phyloP scores from a whole-genome alignment of 148 eudicot genomes.

The Fallopia convolvulus region DNA sequence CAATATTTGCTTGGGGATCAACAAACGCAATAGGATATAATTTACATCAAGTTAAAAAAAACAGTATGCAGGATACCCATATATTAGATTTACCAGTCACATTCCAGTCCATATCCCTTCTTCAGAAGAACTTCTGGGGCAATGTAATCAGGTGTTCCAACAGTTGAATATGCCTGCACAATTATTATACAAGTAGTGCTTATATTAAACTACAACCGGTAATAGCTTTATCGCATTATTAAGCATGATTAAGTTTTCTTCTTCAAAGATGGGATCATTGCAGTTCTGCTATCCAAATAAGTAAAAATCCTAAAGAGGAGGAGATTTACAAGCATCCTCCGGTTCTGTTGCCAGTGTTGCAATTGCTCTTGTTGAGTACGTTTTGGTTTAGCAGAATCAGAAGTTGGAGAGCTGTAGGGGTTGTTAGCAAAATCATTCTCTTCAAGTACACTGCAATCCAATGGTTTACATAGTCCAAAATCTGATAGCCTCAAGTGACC shows the following conservation, averaged over 20 bases:
- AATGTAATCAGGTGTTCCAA: conserved; percentile 14
- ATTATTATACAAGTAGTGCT: neutral
- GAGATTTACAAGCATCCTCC: conserved; percentile 26
- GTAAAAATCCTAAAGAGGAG: neutral
- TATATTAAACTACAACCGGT: neutral
- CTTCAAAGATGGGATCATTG: neutral
- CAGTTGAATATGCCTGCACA: conserved; percentile 10
- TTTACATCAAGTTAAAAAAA: neutral
- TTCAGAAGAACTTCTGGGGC: conserved; percentile 11
- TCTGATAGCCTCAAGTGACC: conserved; percentile 35
- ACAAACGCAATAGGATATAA: neutral
- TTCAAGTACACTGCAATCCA: conserved; percentile 24
- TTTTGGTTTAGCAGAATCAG: conserved; percentile 13
- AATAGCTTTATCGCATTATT: neutral
- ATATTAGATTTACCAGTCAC: conserved; percentile 12
- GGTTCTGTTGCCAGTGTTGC: conserved; percentile 33
- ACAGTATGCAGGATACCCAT: neutral
- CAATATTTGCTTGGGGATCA: neutral
- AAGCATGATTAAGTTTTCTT: neutral
- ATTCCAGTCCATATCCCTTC: conserved; percentile 14
- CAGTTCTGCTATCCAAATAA: neutral
- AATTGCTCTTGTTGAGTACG: conserved; percentile 31
- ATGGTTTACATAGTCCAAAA: conserved; percentile 36
- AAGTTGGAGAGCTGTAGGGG: conserved; percentile 1
- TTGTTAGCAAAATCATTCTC: conserved; percentile 19